A percentile compares a stretch with the other conserved stretches of the same genome.
Conservation (phyloP, 495 filamentous ascomycete genomes). For the Astrothelium macrocarpum region DNA sequence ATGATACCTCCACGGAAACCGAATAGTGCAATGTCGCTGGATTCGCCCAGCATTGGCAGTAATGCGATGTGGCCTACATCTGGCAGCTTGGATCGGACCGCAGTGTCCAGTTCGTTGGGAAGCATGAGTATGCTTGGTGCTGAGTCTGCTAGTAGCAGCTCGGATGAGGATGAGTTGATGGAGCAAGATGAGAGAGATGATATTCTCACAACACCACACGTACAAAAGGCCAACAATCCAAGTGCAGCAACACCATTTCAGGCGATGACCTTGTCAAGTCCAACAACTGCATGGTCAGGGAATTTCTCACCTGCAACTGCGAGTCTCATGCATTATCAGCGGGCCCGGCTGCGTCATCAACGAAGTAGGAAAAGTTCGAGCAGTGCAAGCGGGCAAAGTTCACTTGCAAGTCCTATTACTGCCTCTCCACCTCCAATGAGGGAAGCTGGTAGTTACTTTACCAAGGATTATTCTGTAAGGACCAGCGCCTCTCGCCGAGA, state of each 20-base stretch:
- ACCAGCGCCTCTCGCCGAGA: conserved; percentile 46
- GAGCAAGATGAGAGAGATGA: conserved; percentile 69
- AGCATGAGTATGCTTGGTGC: conserved; percentile 72
- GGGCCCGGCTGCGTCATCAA: conserved; percentile 46
- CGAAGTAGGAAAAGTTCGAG: conserved; percentile 57
- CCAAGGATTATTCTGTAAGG: conserved; percentile 17
- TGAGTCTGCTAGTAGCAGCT: conserved; percentile 65
- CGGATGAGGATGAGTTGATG: conserved; percentile 69
- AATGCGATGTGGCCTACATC: conserved; percentile 38
- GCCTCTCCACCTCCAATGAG: conserved; percentile 55
- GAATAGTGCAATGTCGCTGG: conserved; percentile 35
- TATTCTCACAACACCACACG: conserved; percentile 59
- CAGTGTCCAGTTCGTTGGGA: conserved; percentile 74
- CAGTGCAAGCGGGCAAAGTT: conserved; percentile 61
- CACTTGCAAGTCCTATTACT: conserved; percentile 54
- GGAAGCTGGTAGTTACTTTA: conserved; percentile 39
- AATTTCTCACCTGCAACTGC: conserved; percentile 52
- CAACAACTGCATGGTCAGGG: conserved; percentile 41
- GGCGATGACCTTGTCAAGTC: conserved; percentile 37
- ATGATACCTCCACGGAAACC: conserved; percentile 58
- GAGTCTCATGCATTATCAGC: conserved; percentile 67
- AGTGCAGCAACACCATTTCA: conserved; percentile 41
- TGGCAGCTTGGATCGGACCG: conserved; percentile 53
- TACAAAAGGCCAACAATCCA: conserved; percentile 41
- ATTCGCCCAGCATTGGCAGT: conserved; percentile 36